Conservation (phyloP, 1,284 basidiomycete species). For the Ceratobasidium theobromae region DNA sequence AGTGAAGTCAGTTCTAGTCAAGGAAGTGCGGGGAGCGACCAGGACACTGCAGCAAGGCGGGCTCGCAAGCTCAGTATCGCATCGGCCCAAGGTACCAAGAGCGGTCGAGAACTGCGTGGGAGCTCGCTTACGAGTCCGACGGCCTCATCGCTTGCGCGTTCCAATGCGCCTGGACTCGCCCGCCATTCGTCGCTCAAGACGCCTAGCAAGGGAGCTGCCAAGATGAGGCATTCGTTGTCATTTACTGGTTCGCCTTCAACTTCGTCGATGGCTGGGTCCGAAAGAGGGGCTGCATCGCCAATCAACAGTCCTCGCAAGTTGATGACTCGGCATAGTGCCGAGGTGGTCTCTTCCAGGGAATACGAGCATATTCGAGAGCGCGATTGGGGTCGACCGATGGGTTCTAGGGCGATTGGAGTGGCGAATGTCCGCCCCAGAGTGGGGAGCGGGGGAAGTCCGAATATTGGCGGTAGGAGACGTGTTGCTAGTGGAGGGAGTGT, state of each 20-base stretch:
- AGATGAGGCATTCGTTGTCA: slow-evolving; percentile 5
- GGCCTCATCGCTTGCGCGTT: background rate
- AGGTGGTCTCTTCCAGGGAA: background rate
- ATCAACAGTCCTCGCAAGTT: slow-evolving; percentile 5
- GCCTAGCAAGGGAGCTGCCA: background rate
- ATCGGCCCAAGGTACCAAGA: background rate
- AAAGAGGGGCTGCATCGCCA: background rate
- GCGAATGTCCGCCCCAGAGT: background rate
- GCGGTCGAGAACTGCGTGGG: background rate
- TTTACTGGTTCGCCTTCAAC: background rate
- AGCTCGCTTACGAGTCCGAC: slow-evolving; percentile 7
- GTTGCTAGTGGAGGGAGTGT: slow-evolving; percentile 12
- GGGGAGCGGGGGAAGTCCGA: background rate
- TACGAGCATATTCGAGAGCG: slow-evolving; percentile 12
- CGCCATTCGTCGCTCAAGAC: slow-evolving; percentile 23
- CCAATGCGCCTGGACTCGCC: background rate
- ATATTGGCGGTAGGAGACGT: background rate
- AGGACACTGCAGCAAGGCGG: background rate
- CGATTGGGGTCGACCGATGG: slow-evolving; percentile 15
- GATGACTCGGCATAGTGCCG: background rate
- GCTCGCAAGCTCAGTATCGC: background rate
- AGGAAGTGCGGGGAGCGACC: slow-evolving; percentile 24
- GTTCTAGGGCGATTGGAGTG: slow-evolving; percentile 8
- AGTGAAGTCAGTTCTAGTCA: slow-evolving; percentile 25
- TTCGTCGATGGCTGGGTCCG: slow-evolving; percentile 13